Evolutionary conservation across 2,329 filamentous ascomycete species (phyloP), one percentile per base, ranked within the genome.

Genomic region (Trichoderma pleuroti): DNA sequence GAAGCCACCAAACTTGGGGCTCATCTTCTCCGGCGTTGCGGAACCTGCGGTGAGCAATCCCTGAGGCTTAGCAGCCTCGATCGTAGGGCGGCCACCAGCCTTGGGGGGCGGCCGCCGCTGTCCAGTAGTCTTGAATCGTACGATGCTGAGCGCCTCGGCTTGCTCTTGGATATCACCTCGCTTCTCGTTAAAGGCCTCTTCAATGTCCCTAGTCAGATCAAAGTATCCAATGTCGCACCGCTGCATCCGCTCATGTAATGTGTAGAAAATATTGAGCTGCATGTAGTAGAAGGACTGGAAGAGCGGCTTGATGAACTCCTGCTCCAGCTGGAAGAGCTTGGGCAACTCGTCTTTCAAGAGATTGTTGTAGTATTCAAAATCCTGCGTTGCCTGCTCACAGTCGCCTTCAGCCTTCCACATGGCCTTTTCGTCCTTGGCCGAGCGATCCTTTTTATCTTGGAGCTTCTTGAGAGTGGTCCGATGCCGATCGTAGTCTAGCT

Each of bases 211-310:
- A 2, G 92, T 93, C 65, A 99, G 87, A 80, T 99, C 93, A 81
- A 99, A 99, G 83, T 99, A 99, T 72, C 94, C 94, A 78, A 99
- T 99, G 78, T 98, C 94, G 80, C 97, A 94, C 75, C 88, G 90
- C 83, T 99, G 96, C 96, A 99, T 99, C 82, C 91, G 93, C 82
- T 98, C 95, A 80, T 99, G 96, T 68, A 99, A 86, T 1, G 96
- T 99, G 82, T 99, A 99, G 81, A 98, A 99, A 74, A 99, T 93
- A 81, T 99, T 99, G 74, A 99, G 88, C 82, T 99, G 96, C 96
- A 99, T 99, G 85, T 98, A 99, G 84, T 99, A 99, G 84, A 99
- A 99, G 11, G 93, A 97, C 81, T 98, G 96, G 86, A 99, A 99
- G 9, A 99, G 88, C 3, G 96, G 96, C 75, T 93, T 91, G 81